Percentiles rank a stretch among this genome's conserved stretches.
These are phyloP conservation scores for Cercospora brassicicola DNA, from an alignment of 2,329 filamentous ascomycete genomes.

Conservation along the genomic window DNA sequence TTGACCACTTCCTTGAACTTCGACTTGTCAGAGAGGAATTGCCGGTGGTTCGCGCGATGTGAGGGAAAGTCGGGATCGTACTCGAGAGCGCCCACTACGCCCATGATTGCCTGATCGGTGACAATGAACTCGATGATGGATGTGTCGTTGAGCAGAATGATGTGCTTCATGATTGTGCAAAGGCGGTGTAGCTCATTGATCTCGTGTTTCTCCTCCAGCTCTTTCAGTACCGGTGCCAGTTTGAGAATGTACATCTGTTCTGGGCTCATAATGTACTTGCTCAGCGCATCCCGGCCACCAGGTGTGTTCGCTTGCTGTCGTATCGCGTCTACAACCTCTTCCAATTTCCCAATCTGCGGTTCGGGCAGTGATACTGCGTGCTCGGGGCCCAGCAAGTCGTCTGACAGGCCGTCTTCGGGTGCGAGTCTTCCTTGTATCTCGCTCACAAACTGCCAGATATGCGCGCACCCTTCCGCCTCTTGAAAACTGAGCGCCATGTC, in stretches of 20 bases:
- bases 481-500: constrained; percentile 99
- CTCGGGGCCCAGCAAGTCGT: constrained; percentile 76
- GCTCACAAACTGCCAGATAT: constrained; percentile 94
- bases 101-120: constrained; percentile 81
- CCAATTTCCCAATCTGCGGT: constrained; percentile 77
- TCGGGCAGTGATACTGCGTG: constrained; percentile 72
- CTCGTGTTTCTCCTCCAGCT: constrained; percentile 89
- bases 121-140: constrained; percentile 92
- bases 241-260: constrained; percentile 74
- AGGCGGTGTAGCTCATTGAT: constrained; percentile 81
- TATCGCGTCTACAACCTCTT: constrained; percentile 82
- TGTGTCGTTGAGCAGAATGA: constrained; percentile 92
- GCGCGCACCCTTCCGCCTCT: constrained; percentile 87
- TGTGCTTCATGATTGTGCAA: constrained; percentile 96
- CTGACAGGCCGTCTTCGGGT: constrained; percentile 80
- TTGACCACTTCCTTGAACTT: constrained; percentile 95
- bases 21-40: constrained; percentile 84
- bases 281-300: constrained; percentile 77
- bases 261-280: constrained; percentile 80
- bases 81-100: constrained; percentile 92
- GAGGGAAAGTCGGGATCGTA: constrained; percentile 98
- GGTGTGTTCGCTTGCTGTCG: constrained; percentile 72
- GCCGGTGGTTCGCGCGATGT: constrained; percentile 95
- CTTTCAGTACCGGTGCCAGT: constrained; percentile 78
- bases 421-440: constrained; percentile 73